Evolutionary conservation across 768 basidiomycete genomes (phyloP).

Genomic region (Kwoniella mangroviensis): DNA sequence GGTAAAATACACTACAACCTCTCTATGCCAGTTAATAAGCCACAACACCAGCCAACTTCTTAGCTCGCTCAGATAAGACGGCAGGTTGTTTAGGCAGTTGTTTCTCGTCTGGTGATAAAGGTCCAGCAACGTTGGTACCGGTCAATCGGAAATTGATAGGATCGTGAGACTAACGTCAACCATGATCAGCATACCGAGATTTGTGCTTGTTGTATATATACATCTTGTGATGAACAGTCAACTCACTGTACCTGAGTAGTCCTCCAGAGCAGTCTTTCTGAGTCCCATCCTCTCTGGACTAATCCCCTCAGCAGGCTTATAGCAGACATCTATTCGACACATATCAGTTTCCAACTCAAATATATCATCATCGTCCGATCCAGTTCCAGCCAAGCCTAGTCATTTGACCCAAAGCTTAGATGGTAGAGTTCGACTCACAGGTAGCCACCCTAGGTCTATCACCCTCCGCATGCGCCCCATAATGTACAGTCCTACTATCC

Average conservation of each 20-base stretch:
- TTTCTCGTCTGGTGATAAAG: constrained; percentile 28
- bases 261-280: constrained; percentile 35
- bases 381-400: no score
- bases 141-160: constrained; percentile 42
- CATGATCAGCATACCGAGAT: no score
- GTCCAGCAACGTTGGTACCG: constrained; percentile 24
- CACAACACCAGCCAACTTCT: constrained; percentile 30
- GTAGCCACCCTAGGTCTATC: constrained; percentile 49
- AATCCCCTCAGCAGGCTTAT: constrained; percentile 51
- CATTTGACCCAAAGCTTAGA: no score
- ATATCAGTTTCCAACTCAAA: no score
- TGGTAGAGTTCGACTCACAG: constrained; percentile 39
- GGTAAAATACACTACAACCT: not conserved
- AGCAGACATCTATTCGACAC: constrained; percentile 49
- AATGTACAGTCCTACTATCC: constrained; percentile 55
- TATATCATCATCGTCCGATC: no score
- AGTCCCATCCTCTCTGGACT: constrained; percentile 32
- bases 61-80: constrained; percentile 27
- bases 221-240: not conserved
- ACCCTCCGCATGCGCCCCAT: constrained; percentile 50
- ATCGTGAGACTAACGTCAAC: constrained; percentile 40
- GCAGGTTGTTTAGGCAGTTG: constrained; percentile 23
- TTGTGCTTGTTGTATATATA: no score
- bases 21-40: constrained; percentile 18
- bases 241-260: constrained; percentile 43